A percentile compares a stretch with the other conserved stretches of the same genome.
Conservation (phyloP, 2,329 filamentous ascomycete species). For the Clarireedia hainanense region DNA sequence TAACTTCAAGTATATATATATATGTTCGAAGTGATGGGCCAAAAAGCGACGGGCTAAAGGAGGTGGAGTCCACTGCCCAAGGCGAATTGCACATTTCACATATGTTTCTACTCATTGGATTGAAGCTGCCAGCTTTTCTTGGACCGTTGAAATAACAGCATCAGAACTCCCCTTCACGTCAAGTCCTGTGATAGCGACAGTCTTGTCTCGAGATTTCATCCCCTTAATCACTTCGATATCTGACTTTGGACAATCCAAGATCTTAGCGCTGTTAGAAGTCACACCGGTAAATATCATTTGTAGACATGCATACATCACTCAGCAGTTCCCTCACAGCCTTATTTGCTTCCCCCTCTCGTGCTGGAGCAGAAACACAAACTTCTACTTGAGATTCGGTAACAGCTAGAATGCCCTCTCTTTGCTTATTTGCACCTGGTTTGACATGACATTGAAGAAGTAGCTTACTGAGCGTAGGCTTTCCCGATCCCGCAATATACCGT, state of each 20-base stretch:
- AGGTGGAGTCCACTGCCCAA: too few relatives aligned
- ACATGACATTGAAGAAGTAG: constrained; percentile 59
- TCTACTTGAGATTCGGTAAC: constrained; percentile 51
- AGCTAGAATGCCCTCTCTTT: constrained; percentile 51
- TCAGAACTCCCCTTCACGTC: constrained; percentile 30
- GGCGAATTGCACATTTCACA: too few relatives aligned
- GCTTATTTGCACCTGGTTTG: constrained; percentile 56
- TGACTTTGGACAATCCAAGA: constrained; percentile 54
- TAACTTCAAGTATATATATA: too few relatives aligned
- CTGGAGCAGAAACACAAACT: constrained; percentile 57
- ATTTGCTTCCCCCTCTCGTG: constrained; percentile 62
- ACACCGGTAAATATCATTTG: background rate
- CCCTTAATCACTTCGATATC: constrained; percentile 55
- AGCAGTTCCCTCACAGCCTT: constrained; percentile 56
- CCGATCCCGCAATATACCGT: background rate
- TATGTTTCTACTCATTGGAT: background rate
- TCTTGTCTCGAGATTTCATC: constrained; percentile 58
- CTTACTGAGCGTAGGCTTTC: background rate
- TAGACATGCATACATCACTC: constrained; percentile 40
- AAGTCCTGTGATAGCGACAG: constrained; percentile 33
- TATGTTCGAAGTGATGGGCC: too few relatives aligned
- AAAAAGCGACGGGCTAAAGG: too few relatives aligned
- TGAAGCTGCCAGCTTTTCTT: constrained; percentile 14
- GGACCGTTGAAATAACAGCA: constrained; percentile 22
- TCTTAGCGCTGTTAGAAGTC: constrained; percentile 30